Base-by-base conservation (phyloP, 495 filamentous ascomycete species). In the Corynascus novoguineensis region DNA sequence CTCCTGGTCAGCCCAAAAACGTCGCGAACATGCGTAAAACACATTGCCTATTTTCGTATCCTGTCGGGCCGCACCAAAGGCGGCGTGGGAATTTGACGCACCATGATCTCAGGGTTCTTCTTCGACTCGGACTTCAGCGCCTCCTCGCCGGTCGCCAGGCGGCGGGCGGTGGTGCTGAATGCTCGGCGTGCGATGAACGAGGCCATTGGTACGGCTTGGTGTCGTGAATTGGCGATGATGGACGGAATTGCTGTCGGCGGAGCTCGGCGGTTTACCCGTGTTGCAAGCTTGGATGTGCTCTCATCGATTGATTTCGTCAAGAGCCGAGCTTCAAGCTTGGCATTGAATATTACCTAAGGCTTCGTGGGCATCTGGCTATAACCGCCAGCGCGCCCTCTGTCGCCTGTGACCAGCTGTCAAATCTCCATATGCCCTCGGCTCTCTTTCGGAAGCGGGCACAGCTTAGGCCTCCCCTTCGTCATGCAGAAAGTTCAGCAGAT, bases 101-200 rank as follows among this genome's bases (percentile, higher is more conserved):
- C 73, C 70, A 72, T 68, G 53, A 76, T 69, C 66, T 79, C 76
- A 70, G 76, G 76, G 66, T 79, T 78, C 68, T 72, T 75, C 73
- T 78, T 79, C 55, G 72, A 69, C 66, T 79, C 74, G 51, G 66
- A 59, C 66, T 75, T 75, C 48, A 78, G 71, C 14, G 66, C 68
- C 45, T 74, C 58, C 65, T 79, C 69, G 56, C 67, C 52, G 38
- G 64, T 59, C 59, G 68, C 60, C 41, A 77, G 45, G 32, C 74
- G 75, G 50, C 76, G 75, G 60, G 68, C 61, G 40, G 73, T 68
- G 56, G 75, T 79, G 57, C 68, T 68, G 62, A 79, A 77, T 56
- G 74, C 74, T 48, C 75, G 63, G 63, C 76, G 75, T 48, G 76
- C 71, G 50, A 77, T 69, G 49, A 76, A 32, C 63, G 76, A 75